Evolutionary conservation across 2,329 filamentous ascomycete genomes (phyloP).

Genomic region (Fusarium caatingaense): DNA sequence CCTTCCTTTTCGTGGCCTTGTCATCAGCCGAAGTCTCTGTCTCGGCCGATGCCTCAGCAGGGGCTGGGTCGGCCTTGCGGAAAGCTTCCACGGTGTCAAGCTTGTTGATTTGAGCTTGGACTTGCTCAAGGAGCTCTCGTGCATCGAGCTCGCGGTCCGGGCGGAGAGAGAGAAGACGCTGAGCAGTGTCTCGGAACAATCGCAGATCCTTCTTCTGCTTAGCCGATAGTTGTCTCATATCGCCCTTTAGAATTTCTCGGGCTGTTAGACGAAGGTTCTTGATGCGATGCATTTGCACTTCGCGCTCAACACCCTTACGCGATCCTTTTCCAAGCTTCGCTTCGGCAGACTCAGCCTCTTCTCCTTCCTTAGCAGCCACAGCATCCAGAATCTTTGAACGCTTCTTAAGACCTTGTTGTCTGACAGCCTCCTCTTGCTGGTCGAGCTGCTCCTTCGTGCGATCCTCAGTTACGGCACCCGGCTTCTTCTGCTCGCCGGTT

Average conservation of each 20-base stretch:
- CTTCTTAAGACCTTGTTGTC: slow-evolving; percentile 37
- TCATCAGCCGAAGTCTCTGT: slow-evolving; percentile 26
- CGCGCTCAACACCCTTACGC: slow-evolving; percentile 40
- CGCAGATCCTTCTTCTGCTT: slow-evolving; percentile 82
- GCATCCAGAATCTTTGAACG: slow-evolving; percentile 33
- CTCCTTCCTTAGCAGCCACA: slow-evolving; percentile 38
- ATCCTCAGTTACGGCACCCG: slow-evolving; percentile 39
- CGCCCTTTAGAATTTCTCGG: slow-evolving; percentile 54
- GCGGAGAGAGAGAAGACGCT: slow-evolving; percentile 65
- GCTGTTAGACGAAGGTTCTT: slow-evolving; percentile 48
- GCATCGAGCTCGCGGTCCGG: slow-evolving; percentile 47
- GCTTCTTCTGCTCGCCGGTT: slow-evolving; percentile 78
- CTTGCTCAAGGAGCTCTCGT: slow-evolving; percentile 48
- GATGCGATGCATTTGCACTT: slow-evolving; percentile 42
- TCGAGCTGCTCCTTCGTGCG: slow-evolving; percentile 36
- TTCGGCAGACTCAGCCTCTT: slow-evolving; percentile 34
- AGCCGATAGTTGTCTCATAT: slow-evolving; percentile 66
- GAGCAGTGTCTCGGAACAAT: slow-evolving; percentile 74
- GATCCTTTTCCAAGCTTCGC: slow-evolving; percentile 29
- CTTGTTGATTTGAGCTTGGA: slow-evolving; percentile 50
- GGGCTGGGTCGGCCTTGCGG: slow-evolving; percentile 44
- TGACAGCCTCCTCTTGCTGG: slow-evolving; percentile 45
- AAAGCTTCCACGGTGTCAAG: slow-evolving; percentile 50
- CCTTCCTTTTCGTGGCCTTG: slow-evolving; percentile 26
- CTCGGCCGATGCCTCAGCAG: slow-evolving; percentile 1